Base-by-base conservation (phyloP, 225 moss, liverwort and hornwort genomes). In the Pseudoscleropodium purum region DNA sequence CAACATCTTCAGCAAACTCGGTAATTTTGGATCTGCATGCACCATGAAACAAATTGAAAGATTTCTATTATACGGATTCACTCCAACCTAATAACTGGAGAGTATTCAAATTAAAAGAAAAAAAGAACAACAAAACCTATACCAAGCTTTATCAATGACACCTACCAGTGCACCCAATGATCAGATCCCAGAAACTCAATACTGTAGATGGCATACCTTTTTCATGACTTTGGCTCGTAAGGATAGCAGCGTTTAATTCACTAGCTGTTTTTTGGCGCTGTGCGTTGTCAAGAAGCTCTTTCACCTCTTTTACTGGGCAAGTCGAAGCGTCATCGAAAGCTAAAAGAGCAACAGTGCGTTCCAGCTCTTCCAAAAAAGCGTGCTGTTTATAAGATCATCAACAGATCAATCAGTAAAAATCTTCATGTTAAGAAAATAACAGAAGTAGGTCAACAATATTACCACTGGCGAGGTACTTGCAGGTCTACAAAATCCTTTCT, bases 231-330 rank as follows among this genome's bases (percentile, higher is more conserved):
- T 98, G 97, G 88, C 97, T 98, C 16, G 96, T 98, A 61, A 98
- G 94, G 75, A 98, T 98, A 74, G 97, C 97, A 82, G 97, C 97
- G 83, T 98, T 98, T 66, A 98, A 89, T 95, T 98, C 97, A 89
- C 97, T 98, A n/a, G 97, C 97, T 87, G 97, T 98, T 91, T 98
- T 98, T 84, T 98, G 97, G 75, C 97, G 96, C 80, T 98, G 97
- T 43, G 97, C 96, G 65, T 96, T 95, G 91, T 98, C 97, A 85
- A 98, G 94, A 72, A 98, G 92, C 91, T 98, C 97, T 90, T 96
- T 96, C 88, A 98, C 97, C 90, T 98, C 97, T 88, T 96, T 96
- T 57, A 98, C 96, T 45, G 97, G 97, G 90, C 97, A 98, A 91
- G 91, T 98, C 84, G 96, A 93, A 81, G 96, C 96, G 81, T 98